Base-by-base conservation (phyloP, 83 land plant genomes). In the Picea abies region DNA sequence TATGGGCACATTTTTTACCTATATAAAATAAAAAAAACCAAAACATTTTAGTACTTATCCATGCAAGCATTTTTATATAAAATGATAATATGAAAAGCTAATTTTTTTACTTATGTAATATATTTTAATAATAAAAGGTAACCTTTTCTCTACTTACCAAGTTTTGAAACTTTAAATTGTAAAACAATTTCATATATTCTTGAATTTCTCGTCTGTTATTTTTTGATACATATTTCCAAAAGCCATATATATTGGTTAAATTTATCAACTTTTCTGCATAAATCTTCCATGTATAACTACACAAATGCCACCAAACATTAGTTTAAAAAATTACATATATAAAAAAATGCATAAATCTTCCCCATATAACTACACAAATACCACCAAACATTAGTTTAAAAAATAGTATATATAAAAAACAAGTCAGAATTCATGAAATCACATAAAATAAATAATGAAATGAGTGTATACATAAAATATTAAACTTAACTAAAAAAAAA, bases 281-380 rank as follows among this genome's bases (percentile, higher is more conserved):
- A 52, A 94, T 93, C 85, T 92, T 86, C 96, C 96, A 94, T 56
- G 96, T 94, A 70, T 92, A 94, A 84, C 96, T 94, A 63, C 81
- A 77, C 69, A 65, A 81, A 63, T 39, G 64, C 15, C 47, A 19
- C 7, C 41, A n/a, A 71, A 39, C 76, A 71, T 71, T 39, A 39
- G 10, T 39, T 71, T 3, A 17, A 39, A 39, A 39, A 3, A 26
- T 20, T 14, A 35, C 29, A 29, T 29, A 29, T 29, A 29, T 29
- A 29, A 29, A 29, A 26, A 29, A 29, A 29, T 1, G 96, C 94
- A 73, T 94, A 94, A 49, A 94, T 93, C 85, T 92, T 86, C 96
- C 96, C 92, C 41, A 94, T 94, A 64, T 92, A 94, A 84, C 96
- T 94, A 68, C 81, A 77, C 69, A 64, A 83, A 62, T 37, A 80